Evolutionary conservation across 306 rosid species (phyloP).

Genomic region (Coriaria nepalensis): DNA sequence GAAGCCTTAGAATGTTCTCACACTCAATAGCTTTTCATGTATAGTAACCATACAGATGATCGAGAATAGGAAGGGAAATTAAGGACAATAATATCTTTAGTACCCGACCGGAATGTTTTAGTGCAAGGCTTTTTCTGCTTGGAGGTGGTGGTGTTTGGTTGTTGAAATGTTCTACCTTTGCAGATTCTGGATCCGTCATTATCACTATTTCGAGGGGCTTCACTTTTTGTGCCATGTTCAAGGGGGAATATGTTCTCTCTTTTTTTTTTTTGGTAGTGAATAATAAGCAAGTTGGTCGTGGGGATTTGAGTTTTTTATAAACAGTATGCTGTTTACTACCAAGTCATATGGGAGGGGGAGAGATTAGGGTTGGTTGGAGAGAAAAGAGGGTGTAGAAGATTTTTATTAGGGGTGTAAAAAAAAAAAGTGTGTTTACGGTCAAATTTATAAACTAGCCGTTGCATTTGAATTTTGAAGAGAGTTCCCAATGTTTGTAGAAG

Average conservation of each 20-base stretch:
- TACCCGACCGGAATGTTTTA: background rate
- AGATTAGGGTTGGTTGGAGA: background rate
- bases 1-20: slow-evolving; percentile 11
- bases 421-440: too few species aligned
- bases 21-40: slow-evolving; percentile 13
- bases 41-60: slow-evolving; percentile 17
- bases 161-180: too few species aligned
- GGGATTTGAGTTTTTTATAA: background rate
- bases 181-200: background rate
- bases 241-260: too few species aligned
- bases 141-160: too few species aligned
- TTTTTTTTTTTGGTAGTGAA: background rate
- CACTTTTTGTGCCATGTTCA: too few species aligned
- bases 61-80: slow-evolving; percentile 18
- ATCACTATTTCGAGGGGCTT: background rate
- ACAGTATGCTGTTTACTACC: background rate
- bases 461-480: too few species aligned
- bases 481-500: too few species aligned
- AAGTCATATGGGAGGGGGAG: background rate
- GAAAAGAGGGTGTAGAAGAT: too few species aligned
- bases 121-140: too few species aligned
- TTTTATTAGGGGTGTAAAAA: too few species aligned
- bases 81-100: slow-evolving; percentile 3
- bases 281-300: background rate
- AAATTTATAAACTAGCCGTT: too few species aligned